Conservation (phyloP, 2,329 filamentous ascomycete species). For the Colletotrichum simmondsii region DNA sequence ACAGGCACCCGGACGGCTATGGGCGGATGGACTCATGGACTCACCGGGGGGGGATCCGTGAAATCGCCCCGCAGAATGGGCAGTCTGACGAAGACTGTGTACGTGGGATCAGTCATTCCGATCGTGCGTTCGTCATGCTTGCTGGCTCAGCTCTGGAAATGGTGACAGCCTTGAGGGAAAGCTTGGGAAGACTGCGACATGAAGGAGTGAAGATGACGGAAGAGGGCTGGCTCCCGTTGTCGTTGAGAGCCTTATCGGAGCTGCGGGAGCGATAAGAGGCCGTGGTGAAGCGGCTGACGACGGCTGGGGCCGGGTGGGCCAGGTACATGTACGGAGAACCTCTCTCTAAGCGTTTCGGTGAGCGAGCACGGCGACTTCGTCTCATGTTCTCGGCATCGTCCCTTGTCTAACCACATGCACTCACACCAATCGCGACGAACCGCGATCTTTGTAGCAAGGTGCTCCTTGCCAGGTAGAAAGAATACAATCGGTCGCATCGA, state of each 20-base stretch:
- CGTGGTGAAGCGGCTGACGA: neutral
- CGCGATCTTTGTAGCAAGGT: neutral
- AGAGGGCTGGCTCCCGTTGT: constrained; percentile 19
- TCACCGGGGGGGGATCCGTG: constrained; percentile 86
- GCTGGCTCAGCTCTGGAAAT: constrained; percentile 21
- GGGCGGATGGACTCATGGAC: constrained; percentile 49
- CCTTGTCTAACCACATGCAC: neutral
- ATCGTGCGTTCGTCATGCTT: constrained; percentile 29
- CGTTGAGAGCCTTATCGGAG: constrained; percentile 33
- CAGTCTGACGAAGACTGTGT: constrained; percentile 88
- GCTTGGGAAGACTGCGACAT: constrained; percentile 9
- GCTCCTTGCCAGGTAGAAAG: neutral
- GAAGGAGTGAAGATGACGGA: constrained; percentile 21
- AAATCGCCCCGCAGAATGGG: constrained; percentile 90
- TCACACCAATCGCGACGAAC: too few relatives aligned
- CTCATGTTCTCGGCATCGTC: neutral
- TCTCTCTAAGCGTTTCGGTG: neutral
- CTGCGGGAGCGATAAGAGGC: constrained; percentile 28
- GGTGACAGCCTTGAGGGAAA: constrained; percentile 6
- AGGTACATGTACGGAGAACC: too few relatives aligned
- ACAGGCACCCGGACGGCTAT: constrained; percentile 20
- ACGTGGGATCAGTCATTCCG: constrained; percentile 63
- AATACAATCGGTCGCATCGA: neutral
- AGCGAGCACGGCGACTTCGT: neutral
- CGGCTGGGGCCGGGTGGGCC: constrained; percentile 16